phyloP scores from a whole-genome alignment of 2,329 filamentous ascomycete species.

The Plectosphaerella sp. region DNA sequence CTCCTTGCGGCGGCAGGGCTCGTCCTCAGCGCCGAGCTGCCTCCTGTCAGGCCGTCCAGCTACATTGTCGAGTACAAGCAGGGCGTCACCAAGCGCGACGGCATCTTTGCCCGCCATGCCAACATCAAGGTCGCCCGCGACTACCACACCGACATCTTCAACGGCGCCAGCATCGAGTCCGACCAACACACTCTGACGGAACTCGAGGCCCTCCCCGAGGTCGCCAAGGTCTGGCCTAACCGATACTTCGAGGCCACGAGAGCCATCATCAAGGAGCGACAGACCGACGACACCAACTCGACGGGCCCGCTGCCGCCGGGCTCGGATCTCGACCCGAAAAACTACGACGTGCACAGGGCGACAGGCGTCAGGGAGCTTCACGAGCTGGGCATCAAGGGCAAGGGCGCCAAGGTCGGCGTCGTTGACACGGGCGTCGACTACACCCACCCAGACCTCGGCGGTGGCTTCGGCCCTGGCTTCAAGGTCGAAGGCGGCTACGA shows the following conservation, averaged over 20 bases:
- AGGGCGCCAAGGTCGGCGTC: constrained; percentile 32
- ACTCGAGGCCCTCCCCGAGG: constrained; percentile 24
- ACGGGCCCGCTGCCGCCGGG: neutral
- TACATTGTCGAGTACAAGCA: constrained; percentile 2
- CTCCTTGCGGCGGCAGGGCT: neutral
- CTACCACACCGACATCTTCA: constrained; percentile 21
- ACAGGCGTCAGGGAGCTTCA: constrained; percentile 35
- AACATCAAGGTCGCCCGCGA: constrained; percentile 17
- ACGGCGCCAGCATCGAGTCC: constrained; percentile 22
- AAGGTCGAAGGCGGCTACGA: constrained; percentile 37
- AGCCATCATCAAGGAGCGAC: neutral
- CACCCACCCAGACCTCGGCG: constrained; percentile 32
- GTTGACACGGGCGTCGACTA: constrained; percentile 37
- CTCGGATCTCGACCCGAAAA: constrained; percentile 5
- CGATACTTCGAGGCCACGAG: neutral
- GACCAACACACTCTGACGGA: constrained; percentile 20
- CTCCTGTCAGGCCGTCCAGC: neutral
- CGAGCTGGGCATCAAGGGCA: constrained; percentile 28
- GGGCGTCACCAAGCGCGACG: constrained; percentile 1
- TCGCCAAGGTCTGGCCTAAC: constrained; percentile 31
- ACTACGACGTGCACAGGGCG: constrained; percentile 29
- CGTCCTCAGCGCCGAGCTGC: neutral
- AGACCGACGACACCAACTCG: neutral
- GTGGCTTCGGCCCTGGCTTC: constrained; percentile 38
- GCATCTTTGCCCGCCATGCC: neutral